Evolutionary conservation across 352 stramenopile species (phyloP).

Genomic region (Detonula confervacea): DNA sequence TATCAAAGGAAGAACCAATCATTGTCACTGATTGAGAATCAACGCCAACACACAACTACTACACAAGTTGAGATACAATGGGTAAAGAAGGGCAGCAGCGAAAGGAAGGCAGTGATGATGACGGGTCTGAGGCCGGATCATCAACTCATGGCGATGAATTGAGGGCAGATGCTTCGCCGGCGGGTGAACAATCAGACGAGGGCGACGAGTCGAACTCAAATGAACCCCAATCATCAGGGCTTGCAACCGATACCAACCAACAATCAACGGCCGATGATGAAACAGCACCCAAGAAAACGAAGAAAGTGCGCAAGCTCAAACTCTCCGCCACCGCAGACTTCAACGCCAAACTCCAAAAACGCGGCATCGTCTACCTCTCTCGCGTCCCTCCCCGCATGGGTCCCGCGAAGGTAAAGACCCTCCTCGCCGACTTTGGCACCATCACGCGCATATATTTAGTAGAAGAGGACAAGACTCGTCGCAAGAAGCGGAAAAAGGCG

Average conservation of each 20-base stretch:
- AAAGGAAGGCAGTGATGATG: background rate
- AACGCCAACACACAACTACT: no score
- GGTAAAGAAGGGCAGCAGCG: background rate
- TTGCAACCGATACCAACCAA: background rate
- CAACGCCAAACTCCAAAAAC: constrained; percentile 74
- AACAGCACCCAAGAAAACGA: constrained; percentile 30
- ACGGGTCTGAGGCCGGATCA: no score
- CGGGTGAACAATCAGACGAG: background rate
- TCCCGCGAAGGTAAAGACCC: constrained; percentile 92
- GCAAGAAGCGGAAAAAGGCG: constrained; percentile 87
- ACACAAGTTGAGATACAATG: constrained; percentile 1
- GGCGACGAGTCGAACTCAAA: background rate
- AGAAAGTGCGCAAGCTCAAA: constrained; percentile 73
- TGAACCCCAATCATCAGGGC: background rate
- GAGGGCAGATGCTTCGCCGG: background rate
- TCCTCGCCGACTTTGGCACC: constrained; percentile 91
- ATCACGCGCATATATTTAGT: constrained; percentile 96
- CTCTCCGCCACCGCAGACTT: constrained; percentile 74
- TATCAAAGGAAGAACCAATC: no score
- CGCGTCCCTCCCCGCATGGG: constrained; percentile 97
- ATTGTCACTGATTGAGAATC: no score
- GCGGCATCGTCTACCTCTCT: constrained; percentile 92
- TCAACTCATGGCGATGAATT: background rate
- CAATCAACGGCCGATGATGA: background rate
- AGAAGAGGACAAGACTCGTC: constrained; percentile 92